Evolutionary conservation across 2,329 filamentous ascomycete species (phyloP), one percentile per base, ranked within the genome.

Genomic region (Paecilomyces niveus): DNA sequence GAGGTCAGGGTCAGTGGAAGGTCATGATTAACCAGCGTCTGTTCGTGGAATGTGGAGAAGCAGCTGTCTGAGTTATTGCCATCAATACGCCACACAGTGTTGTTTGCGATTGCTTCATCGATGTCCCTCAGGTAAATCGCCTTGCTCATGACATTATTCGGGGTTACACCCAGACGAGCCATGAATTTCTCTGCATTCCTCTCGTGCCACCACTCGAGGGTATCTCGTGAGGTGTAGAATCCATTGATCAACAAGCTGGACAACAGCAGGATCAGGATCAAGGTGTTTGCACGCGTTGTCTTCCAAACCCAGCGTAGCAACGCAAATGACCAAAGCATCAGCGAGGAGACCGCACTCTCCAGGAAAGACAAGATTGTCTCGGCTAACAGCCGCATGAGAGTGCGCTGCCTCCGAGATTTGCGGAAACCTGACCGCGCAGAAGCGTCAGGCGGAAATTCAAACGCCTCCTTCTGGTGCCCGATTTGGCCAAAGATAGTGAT

Each of bases 51-150:
- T 9, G 76, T 75, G 18, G 70, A 67, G 62, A 78, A 79, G 64
- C 77, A 79, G 50, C 70, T 67, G 59, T 70, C 73, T 18, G 71
- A 55, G 54, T 69, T 70, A 51, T 69, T 68, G 33, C 66, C 67
- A 35, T 60, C 64, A 15, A 54, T 52, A 39, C 65, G 68, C 63
- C 67, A 70, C 33, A 67, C 62, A 2, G 70, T 73, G 21, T 65
- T 63, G 56, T 71, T 72, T 21, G 76, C 68, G 55, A 84, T 76
- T 15, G 83, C 85, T 62, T 89, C 84, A 59, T 92, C 87, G 54
- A 97, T 79, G 71, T 97, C 93, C 55, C 81, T 81, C 58, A 97
- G 76, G 70, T 94, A 96, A 26, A 99, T 85, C 8, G 90, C 86
- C 72, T 88, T 91, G 74, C 88, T 89, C 89, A 97, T 93, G 62